phyloP scores from a whole-genome alignment of 768 basidiomycete species.

The Rhizopogon vulgaris region DNA sequence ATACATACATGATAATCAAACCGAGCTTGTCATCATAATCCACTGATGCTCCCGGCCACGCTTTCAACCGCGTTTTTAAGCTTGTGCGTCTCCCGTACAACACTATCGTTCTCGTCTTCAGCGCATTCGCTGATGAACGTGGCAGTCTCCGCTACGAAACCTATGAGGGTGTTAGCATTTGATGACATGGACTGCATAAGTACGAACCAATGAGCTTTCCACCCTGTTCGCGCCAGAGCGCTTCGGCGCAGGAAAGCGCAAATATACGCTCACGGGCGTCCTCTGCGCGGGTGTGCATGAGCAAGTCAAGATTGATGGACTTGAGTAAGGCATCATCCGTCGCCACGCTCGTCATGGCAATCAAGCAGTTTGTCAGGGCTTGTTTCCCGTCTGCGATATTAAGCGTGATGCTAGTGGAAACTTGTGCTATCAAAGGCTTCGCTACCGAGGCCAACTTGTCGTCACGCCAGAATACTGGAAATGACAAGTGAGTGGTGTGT shows the following conservation, averaged over 20 bases:
- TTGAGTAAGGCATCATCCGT: conserved; percentile 65
- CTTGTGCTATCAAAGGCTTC: conserved; percentile 57
- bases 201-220: conserved; percentile 65
- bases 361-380: conserved; percentile 45
- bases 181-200: too few species aligned
- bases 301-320: conserved; percentile 70
- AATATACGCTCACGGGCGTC: conserved; percentile 61
- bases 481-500: not conserved
- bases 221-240: conserved; percentile 75
- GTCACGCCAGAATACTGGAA: conserved; percentile 83
- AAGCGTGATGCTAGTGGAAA: conserved; percentile 42
- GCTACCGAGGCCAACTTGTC: conserved; percentile 65
- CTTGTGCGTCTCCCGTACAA: conserved; percentile 62
- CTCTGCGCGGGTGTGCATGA: conserved; percentile 89
- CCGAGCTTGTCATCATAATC: conserved; percentile 13
- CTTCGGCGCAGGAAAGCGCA: conserved; percentile 61
- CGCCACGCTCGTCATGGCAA: conserved; percentile 38
- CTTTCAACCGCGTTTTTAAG: conserved; percentile 69
- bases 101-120: conserved; percentile 83
- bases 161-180: conserved; percentile 28
- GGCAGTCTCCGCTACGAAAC: conserved; percentile 73
- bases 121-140: conserved; percentile 84
- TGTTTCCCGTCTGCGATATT: conserved; percentile 31
- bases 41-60: conserved; percentile 54
- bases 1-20: too few species aligned